Evolutionary conservation across 2,329 filamentous ascomycete genomes (phyloP), one percentile per base, ranked within the genome.

Genomic region (Pochonia chlamydosporia): DNA sequence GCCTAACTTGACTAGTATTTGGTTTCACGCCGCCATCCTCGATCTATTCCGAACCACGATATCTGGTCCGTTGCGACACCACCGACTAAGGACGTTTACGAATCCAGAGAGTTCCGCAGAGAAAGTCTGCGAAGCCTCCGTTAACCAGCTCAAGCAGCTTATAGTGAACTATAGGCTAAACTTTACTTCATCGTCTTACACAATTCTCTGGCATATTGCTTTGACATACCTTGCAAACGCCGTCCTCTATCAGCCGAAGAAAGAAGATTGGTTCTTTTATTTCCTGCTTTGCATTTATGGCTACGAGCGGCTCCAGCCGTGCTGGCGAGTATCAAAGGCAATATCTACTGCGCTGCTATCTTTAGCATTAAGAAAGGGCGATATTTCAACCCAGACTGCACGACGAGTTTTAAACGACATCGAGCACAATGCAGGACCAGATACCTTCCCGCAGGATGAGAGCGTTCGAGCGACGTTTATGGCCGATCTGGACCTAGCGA

Each of bases 121-220:
- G 10, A 49, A 56, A 4, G 63, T 56, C 1, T 70, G 56, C 24
- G 49, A 52, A 2, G 63, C 67, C 1, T 71, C 68, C 0, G 58
- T 65, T 1, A 55, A 57, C 24, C 66, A 71, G 37, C 57, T 71
- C 8, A 70, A 71, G 48, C 58, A 59, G 6, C 58, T 70, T 2
- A 54, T 71, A 4, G 46, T 70, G 21, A 54, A 61, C 13, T 70
- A 67, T 48, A 63, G 66, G 14, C 54, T 56, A 16, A 56, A 58
- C 3, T 60, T 67, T 37, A 44, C 52, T 7, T 60, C 59, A 7
- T 66, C 67, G 2, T 54, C 58, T 1, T 67, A 63, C 44, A 64
- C 64, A 2, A 61, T 71, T 7, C 54, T 71, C 3, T 72, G 67
- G 67, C 65, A 71, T 42, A 69, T 59, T 3, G 67, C 63, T 2